phyloP scores from a whole-genome alignment of 306 rosid genomes.

The Trifolium subterraneum region DNA sequence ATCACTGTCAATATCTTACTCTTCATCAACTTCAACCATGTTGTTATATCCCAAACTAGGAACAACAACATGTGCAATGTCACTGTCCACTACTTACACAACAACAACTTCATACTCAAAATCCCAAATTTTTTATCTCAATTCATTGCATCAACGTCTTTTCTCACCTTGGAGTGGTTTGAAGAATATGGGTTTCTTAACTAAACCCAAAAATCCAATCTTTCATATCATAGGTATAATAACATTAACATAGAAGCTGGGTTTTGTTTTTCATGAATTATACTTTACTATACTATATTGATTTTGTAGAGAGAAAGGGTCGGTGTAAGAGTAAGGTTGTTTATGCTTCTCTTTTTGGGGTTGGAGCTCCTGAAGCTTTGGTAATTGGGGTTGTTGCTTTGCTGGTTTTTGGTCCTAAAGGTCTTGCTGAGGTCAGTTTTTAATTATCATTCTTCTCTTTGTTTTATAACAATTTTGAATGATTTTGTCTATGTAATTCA shows the following conservation, averaged over 20 bases:
- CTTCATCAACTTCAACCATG: conserved; percentile 51
- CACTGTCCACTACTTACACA: conserved; percentile 37
- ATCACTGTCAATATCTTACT: conserved; percentile 48
- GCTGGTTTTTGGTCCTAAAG: conserved; percentile 97
- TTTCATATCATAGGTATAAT: conserved; percentile 49
- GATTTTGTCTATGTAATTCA: conserved; percentile 6
- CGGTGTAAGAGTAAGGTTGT: conserved; percentile 67
- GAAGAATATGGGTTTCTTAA: conserved; percentile 75
- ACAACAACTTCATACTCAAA: conserved; percentile 34
- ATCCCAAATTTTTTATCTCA: conserved; percentile 47
- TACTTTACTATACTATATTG: neutral
- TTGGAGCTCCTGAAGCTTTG: conserved; percentile 99
- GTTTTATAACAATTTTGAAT: neutral
- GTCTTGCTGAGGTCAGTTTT: conserved; percentile 96
- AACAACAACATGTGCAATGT: conserved; percentile 27
- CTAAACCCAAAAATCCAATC: conserved; percentile 51
- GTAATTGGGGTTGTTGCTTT: conserved; percentile 99
- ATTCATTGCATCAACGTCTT: conserved; percentile 53
- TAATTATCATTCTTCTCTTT: conserved; percentile 8
- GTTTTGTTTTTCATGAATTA: conserved; percentile 14
- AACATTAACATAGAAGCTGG: neutral
- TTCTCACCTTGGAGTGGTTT: conserved; percentile 87
- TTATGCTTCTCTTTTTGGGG: conserved; percentile 95
- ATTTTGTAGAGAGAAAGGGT: conserved; percentile 64
- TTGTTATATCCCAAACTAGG: conserved; percentile 54